Percentiles rank a stretch among this genome's conserved stretches.
These are phyloP conservation scores for Rhodotorula sp. DNA, from an alignment of 1,284 basidiomycete species.

Conservation along the genomic window DNA sequence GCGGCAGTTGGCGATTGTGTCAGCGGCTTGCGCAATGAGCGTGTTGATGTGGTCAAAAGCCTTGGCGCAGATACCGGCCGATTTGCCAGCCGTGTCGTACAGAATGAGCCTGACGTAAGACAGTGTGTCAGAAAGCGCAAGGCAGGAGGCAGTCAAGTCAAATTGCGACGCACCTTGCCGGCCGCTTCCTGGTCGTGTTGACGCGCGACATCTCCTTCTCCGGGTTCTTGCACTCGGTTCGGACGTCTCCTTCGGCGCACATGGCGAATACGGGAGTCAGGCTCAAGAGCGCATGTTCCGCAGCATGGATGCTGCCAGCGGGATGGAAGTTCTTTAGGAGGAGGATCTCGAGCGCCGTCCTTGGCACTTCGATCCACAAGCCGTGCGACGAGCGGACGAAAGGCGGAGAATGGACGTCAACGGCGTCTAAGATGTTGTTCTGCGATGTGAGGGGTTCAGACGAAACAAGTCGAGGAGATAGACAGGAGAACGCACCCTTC, in stretches of 20 bases:
- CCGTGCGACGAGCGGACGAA: slow-evolving; percentile 74
- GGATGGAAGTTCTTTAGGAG: slow-evolving; percentile 60
- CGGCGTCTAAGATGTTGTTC: slow-evolving; percentile 67
- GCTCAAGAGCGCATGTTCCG: slow-evolving; percentile 78
- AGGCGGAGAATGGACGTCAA: slow-evolving; percentile 74
- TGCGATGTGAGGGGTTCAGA: slow-evolving; percentile 2
- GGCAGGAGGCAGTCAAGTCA: not conserved
- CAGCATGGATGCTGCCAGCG: slow-evolving; percentile 78
- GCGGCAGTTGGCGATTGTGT: slow-evolving; percentile 63
- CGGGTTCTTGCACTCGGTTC: slow-evolving; percentile 73
- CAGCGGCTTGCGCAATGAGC: slow-evolving; percentile 63
- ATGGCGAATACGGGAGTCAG: slow-evolving; percentile 63
- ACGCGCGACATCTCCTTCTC: slow-evolving; percentile 72
- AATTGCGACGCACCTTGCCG: slow-evolving; percentile 60
- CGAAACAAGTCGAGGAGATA: too few relatives aligned
- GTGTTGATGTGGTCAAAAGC: slow-evolving; percentile 76
- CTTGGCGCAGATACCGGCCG: slow-evolving; percentile 69
- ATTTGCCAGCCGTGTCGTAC: slow-evolving; percentile 70
- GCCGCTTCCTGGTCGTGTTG: slow-evolving; percentile 65
- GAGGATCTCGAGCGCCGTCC: slow-evolving; percentile 57
- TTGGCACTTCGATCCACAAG: slow-evolving; percentile 80
- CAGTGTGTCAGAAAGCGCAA: not conserved
- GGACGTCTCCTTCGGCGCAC: slow-evolving; percentile 62
- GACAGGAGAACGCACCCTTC: slow-evolving; percentile 39
- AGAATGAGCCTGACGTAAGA: slow-evolving; percentile 64